Conservation (phyloP, 495 filamentous ascomycete species). For the Podospora pseudocomata region DNA sequence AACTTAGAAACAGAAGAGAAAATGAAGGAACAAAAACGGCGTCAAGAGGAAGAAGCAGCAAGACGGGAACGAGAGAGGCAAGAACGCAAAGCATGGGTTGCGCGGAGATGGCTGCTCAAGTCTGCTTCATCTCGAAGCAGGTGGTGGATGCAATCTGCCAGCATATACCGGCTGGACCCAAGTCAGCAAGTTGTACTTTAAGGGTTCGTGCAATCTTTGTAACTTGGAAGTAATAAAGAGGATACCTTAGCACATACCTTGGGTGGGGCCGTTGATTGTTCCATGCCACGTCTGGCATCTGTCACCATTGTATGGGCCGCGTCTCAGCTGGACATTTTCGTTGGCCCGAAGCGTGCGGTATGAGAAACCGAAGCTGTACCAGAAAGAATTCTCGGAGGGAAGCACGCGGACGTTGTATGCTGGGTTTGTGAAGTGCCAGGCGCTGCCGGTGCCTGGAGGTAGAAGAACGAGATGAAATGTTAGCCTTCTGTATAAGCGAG, state of each 20-base stretch:
- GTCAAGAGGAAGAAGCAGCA: too few relatives aligned
- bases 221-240: too few relatives aligned
- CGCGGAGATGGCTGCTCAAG: not conserved
- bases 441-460: not conserved
- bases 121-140: not conserved
- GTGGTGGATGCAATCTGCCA: slow-evolving; percentile 3
- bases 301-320: not conserved
- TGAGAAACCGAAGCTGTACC: not conserved
- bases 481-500: not conserved
- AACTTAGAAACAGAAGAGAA: too few relatives aligned
- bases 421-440: slow-evolving; percentile 1
- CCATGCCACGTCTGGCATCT: not conserved
- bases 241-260: not conserved
- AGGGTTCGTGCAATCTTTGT: too few relatives aligned
- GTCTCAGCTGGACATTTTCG: not conserved
- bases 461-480: not conserved
- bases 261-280: not conserved
- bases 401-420: not conserved
- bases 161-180: not conserved
- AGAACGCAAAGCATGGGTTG: too few relatives aligned
- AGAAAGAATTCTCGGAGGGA: not conserved
- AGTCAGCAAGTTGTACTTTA: not conserved
- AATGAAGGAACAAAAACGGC: too few relatives aligned
- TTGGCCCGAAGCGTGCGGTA: not conserved
- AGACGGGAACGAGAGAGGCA: too few relatives aligned